These are phyloP conservation scores for Jackrogersella multiformis DNA, from an alignment of 495 filamentous ascomycete species.

Conservation along the genomic window DNA sequence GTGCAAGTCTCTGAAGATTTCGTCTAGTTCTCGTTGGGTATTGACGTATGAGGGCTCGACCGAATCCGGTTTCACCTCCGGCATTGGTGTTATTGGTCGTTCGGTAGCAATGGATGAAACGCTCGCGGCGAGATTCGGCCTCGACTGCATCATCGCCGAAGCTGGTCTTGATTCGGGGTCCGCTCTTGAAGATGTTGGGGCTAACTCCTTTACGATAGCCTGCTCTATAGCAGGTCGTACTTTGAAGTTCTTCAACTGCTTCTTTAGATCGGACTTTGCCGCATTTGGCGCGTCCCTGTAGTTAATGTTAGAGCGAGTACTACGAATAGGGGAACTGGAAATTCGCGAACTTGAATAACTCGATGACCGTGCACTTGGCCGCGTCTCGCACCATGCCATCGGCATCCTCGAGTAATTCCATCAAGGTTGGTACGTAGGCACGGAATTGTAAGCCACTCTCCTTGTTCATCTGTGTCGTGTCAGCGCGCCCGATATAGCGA, in stretches of 20 bases:
- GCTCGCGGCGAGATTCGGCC: constrained; percentile 58
- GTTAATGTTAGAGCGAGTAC: constrained; percentile 22
- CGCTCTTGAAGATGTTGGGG: constrained; percentile 57
- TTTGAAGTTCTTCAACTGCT: constrained; percentile 77
- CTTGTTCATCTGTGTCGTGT: constrained; percentile 72
- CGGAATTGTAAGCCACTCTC: constrained; percentile 81
- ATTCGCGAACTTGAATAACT: constrained; percentile 78
- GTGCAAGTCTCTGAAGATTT: constrained; percentile 81
- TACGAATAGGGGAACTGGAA: background rate
- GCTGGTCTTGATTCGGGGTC: constrained; percentile 56
- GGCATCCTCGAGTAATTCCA: constrained; percentile 87
- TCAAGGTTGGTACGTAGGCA: constrained; percentile 79
- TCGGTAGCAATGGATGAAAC: constrained; percentile 59
- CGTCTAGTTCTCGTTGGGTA: constrained; percentile 83
- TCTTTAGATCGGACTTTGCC: constrained; percentile 89
- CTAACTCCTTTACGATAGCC: constrained; percentile 78
- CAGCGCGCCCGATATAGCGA: constrained; percentile 2
- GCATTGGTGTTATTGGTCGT: constrained; percentile 61
- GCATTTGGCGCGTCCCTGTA: constrained; percentile 76
- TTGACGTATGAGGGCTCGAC: constrained; percentile 84
- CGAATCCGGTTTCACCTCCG: constrained; percentile 68
- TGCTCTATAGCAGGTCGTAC: constrained; percentile 85
- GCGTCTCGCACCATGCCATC: constrained; percentile 85
- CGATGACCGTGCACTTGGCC: constrained; percentile 81
- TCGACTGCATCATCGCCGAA: constrained; percentile 54